Conservation (phyloP, 148 eudicot genomes). For the Mesembryanthemum crystallinum region DNA sequence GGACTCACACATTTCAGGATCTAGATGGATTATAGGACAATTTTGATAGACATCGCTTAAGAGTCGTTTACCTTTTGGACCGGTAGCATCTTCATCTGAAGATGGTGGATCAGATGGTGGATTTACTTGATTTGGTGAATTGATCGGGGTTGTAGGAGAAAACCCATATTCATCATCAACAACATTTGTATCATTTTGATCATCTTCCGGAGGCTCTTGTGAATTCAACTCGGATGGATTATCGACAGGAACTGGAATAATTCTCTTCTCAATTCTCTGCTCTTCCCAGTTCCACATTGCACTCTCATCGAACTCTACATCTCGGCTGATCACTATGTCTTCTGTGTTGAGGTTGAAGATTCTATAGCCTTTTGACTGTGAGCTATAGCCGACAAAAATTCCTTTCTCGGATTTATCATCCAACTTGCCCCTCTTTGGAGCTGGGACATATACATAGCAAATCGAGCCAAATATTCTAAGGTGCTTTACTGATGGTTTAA, state of each 20-base stretch:
- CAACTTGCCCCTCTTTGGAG: too few relatives aligned
- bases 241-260: neutral
- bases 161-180: neutral
- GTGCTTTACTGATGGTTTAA: neutral
- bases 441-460: neutral
- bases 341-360: too few relatives aligned
- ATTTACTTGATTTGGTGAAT: neutral
- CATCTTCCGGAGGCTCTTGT: neutral
- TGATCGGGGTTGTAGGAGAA: neutral
- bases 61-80: neutral
- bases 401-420: too few relatives aligned
- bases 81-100: neutral
- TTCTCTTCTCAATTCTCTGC: neutral
- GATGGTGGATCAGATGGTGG: neutral
- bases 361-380: too few relatives aligned
- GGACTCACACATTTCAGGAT: neutral
- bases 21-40: neutral
- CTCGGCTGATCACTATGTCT: too few relatives aligned
- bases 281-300: neutral
- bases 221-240: too few relatives aligned
- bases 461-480: neutral
- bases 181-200: too few relatives aligned
- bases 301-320: too few relatives aligned
- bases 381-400: too few relatives aligned
- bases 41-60: neutral